phyloP scores from a whole-genome alignment of 176 grass and related monocot genomes.

The Eragrostis nindensis region DNA sequence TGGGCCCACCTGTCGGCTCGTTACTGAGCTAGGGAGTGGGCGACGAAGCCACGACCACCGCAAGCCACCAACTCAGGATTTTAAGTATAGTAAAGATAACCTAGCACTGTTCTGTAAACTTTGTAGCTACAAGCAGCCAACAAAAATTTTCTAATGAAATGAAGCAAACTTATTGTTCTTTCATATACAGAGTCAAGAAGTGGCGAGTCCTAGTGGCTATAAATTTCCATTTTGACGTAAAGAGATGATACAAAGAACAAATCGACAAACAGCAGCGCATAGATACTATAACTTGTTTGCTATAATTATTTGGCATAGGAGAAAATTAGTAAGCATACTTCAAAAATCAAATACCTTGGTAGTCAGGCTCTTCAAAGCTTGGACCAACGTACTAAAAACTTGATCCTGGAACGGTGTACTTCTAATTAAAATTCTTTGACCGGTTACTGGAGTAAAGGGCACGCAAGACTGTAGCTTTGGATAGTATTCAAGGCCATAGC shows the following conservation, averaged over 20 bases:
- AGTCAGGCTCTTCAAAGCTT: constrained; percentile 79
- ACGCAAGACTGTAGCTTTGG: constrained; percentile 94
- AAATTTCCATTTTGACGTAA: constrained; percentile 22
- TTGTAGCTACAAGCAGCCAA: constrained; percentile 27
- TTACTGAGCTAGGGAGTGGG: too few relatives aligned
- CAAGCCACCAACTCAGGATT: too few relatives aligned
- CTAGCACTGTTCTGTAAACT: constrained; percentile 21
- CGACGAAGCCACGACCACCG: too few relatives aligned
- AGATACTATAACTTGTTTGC: constrained; percentile 1
- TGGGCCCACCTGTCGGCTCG: too few relatives aligned
- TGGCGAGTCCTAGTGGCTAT: neutral
- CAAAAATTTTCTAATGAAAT: constrained; percentile 19
- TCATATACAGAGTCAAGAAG: neutral
- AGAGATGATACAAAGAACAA: neutral
- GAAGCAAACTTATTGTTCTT: constrained; percentile 4
- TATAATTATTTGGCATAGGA: constrained; percentile 16
- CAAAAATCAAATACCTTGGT: constrained; percentile 58
- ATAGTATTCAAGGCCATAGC: constrained; percentile 84
- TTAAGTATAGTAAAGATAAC: too few relatives aligned
- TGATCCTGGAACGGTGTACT: constrained; percentile 71
- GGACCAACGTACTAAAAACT: constrained; percentile 78
- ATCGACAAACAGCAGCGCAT: neutral
- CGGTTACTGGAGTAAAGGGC: constrained; percentile 95
- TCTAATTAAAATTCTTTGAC: constrained; percentile 91
- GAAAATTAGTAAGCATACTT: constrained; percentile 4